Conservation (phyloP, 495 filamentous ascomycete species). For the Daldinia loculata region DNA sequence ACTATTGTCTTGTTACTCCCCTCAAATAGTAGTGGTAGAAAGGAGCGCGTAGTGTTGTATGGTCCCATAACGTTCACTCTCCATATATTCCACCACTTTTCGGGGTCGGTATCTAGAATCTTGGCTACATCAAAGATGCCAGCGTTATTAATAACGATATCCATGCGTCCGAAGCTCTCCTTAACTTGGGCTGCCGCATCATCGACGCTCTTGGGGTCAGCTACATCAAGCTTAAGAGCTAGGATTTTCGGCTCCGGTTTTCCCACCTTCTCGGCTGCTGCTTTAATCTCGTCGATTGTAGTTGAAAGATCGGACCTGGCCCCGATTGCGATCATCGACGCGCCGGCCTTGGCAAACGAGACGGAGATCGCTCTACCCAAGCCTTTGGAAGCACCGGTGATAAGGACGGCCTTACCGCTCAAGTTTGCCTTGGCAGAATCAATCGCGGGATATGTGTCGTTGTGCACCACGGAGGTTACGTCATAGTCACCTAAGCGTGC, state of each 20-base stretch:
- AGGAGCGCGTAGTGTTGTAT: constrained; percentile 54
- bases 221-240: constrained; percentile 55
- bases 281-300: constrained; percentile 46
- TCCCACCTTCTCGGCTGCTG: constrained; percentile 48
- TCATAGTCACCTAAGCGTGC: constrained; percentile 41
- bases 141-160: constrained; percentile 67
- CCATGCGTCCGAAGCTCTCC: constrained; percentile 50
- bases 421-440: constrained; percentile 48
- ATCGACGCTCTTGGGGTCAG: constrained; percentile 49
- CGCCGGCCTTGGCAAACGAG: constrained; percentile 58
- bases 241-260: constrained; percentile 52
- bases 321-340: constrained; percentile 54
- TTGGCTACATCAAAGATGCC: constrained; percentile 45
- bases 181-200: constrained; percentile 45
- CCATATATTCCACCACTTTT: constrained; percentile 56
- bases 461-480: constrained; percentile 41
- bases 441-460: constrained; percentile 60
- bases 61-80: constrained; percentile 59
- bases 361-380: constrained; percentile 57
- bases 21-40: constrained; percentile 56
- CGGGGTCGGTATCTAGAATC: constrained; percentile 55
- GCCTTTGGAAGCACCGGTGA: constrained; percentile 61
- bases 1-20: constrained; percentile 56
- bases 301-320: constrained; percentile 54
- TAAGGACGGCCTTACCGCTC: constrained; percentile 53